phyloP scores from a whole-genome alignment of 768 basidiomycete genomes.

The Polyporus arcularius region DNA sequence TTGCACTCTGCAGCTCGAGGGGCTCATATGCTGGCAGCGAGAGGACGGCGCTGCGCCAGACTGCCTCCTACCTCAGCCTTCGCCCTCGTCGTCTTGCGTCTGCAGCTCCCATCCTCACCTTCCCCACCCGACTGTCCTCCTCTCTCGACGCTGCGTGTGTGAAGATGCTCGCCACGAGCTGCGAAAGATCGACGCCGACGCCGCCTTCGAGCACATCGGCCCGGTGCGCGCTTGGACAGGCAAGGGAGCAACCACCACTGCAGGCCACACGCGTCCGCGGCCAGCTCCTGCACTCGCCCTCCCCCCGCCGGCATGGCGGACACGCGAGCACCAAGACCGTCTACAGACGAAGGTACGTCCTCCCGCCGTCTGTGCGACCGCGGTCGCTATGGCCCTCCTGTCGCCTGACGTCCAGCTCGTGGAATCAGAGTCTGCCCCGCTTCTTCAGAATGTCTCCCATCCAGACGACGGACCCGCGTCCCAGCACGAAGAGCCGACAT shows the following conservation, averaged over 20 bases:
- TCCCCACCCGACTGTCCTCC: too few relatives aligned
- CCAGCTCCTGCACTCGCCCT: not conserved
- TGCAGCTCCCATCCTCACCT: too few relatives aligned
- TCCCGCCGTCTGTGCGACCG: not conserved
- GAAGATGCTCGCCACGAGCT: too few relatives aligned
- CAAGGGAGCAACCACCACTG: not conserved
- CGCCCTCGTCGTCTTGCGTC: too few relatives aligned
- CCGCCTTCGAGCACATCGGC: not conserved
- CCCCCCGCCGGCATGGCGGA: conserved; percentile 50
- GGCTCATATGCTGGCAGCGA: too few relatives aligned
- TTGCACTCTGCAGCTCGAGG: too few relatives aligned
- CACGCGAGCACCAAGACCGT: conserved; percentile 48
- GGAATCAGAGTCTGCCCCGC: conserved; percentile 60
- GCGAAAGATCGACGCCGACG: too few relatives aligned
- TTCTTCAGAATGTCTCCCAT: conserved; percentile 53
- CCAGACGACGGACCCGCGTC: conserved; percentile 31
- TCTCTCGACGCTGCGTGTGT: too few relatives aligned
- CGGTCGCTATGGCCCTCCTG: conserved; percentile 6
- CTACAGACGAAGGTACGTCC: conserved; percentile 55
- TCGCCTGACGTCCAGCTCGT: conserved; percentile 11
- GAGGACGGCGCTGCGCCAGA: too few relatives aligned
- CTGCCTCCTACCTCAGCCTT: too few relatives aligned
- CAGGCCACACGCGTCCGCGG: not conserved
- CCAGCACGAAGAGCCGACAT: conserved; percentile 32
- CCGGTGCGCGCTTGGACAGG: not conserved